Evolutionary conservation across 1,284 basidiomycete species (phyloP).

Genomic region (Butyriboletus regius): DNA sequence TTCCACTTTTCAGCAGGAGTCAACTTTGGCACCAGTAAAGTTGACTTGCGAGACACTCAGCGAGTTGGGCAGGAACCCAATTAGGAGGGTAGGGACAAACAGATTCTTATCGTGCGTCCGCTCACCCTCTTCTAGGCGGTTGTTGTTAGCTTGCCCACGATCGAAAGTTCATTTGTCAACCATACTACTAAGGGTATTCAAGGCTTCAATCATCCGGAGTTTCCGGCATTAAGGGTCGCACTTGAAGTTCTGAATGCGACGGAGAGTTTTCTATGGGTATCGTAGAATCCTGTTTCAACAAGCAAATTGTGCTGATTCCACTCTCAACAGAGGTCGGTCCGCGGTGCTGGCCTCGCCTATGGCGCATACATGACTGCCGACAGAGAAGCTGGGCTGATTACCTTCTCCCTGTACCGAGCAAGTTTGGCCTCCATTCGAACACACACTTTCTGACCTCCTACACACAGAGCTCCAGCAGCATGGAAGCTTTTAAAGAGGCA

Average conservation of each 20-base stretch:
- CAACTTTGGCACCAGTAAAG: slow-evolving; percentile 60
- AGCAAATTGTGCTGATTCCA: slow-evolving; percentile 13
- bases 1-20: slow-evolving; percentile 37
- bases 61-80: slow-evolving; percentile 65
- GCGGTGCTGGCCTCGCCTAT: slow-evolving; percentile 90
- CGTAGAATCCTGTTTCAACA: slow-evolving; percentile 8
- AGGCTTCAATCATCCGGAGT: slow-evolving; percentile 78
- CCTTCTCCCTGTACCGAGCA: slow-evolving; percentile 78
- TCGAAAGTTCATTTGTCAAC: slow-evolving; percentile 85
- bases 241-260: slow-evolving; percentile 85
- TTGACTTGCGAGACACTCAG: slow-evolving; percentile 68
- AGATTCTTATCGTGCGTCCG: neutral
- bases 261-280: slow-evolving; percentile 91
- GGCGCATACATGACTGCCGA: slow-evolving; percentile 78
- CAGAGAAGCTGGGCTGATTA: slow-evolving; percentile 74
- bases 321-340: slow-evolving; percentile 61
- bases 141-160: slow-evolving; percentile 83
- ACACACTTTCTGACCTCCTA: slow-evolving; percentile 3
- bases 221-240: slow-evolving; percentile 79
- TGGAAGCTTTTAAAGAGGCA: slow-evolving; percentile 78
- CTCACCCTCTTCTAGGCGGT: slow-evolving; percentile 51
- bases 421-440: slow-evolving; percentile 22
- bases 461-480: slow-evolving; percentile 75
- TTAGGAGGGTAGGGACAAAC: slow-evolving; percentile 51
- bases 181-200: slow-evolving; percentile 74